Evolutionary conservation across 2,329 filamentous ascomycete genomes (phyloP).

Genomic region (Fusarium bactridioides): DNA sequence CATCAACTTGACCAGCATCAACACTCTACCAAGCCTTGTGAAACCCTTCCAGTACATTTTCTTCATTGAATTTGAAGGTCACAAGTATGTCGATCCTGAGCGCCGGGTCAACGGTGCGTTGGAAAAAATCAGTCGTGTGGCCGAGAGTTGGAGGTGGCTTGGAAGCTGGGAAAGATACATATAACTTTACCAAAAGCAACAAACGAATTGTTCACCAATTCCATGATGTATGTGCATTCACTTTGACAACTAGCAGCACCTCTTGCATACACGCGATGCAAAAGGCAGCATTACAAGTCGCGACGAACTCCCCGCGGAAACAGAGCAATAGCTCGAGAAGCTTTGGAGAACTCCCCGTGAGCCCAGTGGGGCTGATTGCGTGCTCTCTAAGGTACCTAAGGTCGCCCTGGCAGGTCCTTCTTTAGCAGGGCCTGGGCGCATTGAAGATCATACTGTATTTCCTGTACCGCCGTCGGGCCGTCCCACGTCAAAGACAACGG

Average conservation of each 20-base stretch:
- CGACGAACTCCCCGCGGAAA: conserved; percentile 23
- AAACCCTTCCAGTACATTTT: conserved; percentile 91
- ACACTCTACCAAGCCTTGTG: conserved; percentile 79
- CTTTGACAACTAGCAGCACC: conserved; percentile 1
- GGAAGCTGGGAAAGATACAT: conserved; percentile 68
- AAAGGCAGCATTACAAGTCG: conserved; percentile 14
- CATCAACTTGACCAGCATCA: conserved; percentile 90
- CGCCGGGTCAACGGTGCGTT: conserved; percentile 69
- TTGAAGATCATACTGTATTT: neutral
- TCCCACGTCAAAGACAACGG: neutral
- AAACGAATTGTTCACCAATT: conserved; percentile 9
- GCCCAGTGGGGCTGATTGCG: conserved; percentile 33
- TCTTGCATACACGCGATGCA: conserved; percentile 14
- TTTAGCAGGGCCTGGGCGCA: conserved; percentile 11
- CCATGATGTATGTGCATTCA: neutral
- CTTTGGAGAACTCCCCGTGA: conserved; percentile 36
- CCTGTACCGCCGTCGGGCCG: conserved; percentile 8
- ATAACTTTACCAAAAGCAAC: conserved; percentile 36
- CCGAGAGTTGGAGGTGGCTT: conserved; percentile 72
- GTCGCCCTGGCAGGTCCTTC: conserved; percentile 15
- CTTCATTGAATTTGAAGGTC: conserved; percentile 87
- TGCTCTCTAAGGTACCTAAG: conserved; percentile 12
- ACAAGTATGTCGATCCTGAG: conserved; percentile 58
- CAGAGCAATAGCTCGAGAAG: conserved; percentile 8
- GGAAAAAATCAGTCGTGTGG: conserved; percentile 63